Base-by-base conservation (phyloP, 768 basidiomycete genomes). In the Boletellus sp. region DNA sequence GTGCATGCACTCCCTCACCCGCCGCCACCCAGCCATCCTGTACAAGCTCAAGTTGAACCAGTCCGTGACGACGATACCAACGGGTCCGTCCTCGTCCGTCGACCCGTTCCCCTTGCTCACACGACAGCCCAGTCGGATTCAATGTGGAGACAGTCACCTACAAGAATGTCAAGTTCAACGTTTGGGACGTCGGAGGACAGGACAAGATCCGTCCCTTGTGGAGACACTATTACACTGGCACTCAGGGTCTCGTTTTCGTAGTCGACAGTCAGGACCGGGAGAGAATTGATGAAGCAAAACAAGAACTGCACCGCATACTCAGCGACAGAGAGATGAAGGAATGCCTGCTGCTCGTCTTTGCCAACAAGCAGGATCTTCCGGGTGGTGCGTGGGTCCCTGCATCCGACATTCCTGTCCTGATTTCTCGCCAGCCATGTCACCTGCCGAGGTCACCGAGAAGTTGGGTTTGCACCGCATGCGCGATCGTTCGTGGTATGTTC, bases 11-110 rank as follows among this genome's bases (percentile, higher is more conserved):
- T 24, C 37, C n/a, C 40, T 49, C 22, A 49, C 45, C 24, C 20
- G 42, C 33, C 42, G n/a, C 32, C 52, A 24, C 28, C 26, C 69
- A 98, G 95, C 95, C 39, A 98, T 98, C 66, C 81, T 98, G 41
- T 98, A 98, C 79, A 98, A 98, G 70, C 85, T 98, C 72, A 98
- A 98, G 75, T 74, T 98, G 69, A 96, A 97, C 73, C 94, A 98
- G 73, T 94, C 91, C 43, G 95, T 98, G 51, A 98, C 95, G 19
- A 98, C 95, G 19, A 97, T 98, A 65, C 95, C 95, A 52, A 98
- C 95, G 51, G 92, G 92, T 87, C 48, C 34, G 56, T 61, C 40
- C 20, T 31, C 48, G n/a, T 46, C 16, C 15, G 8, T 10, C 7
- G 13, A 31, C 22, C 13, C 28, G 9, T 31, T 23, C 31, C 26